Base-by-base conservation (phyloP, 768 basidiomycete genomes). In the Termitomyces sp. region DNA sequence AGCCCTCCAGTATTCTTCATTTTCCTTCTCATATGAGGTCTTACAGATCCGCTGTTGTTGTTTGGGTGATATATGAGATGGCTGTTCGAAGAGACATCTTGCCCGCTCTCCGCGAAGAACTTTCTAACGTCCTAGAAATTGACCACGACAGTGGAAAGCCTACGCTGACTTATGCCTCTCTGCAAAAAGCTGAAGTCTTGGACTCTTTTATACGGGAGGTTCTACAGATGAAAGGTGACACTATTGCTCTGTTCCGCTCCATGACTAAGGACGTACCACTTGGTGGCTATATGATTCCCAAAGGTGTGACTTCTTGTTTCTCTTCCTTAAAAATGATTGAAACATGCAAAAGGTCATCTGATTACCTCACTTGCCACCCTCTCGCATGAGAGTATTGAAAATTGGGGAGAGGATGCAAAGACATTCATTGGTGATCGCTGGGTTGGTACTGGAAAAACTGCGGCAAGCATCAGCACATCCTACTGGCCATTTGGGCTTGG, bases 151-250 rank as follows among this genome's bases (percentile, higher is more conserved):
- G 12, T 34, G 54, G 54, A 27, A 55, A 45, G 30, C 59, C 54
- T 7, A 50, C 54, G 1, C 30, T 60, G 47, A 55, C 59, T 15
- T 60, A 60, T 16, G 22, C 36, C 13, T 60, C 59, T 13, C 22
- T 60, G 20, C 37, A 54, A 4, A 60, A 52, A 3, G 59, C 59
- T 7, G 54, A 60, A 46, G 39, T 42, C 34, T n/a, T 60, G 48
- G 59, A 60, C 30, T 60, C 59, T 2, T 60, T 60, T n/a, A 34
- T 60, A 33, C 54, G 59, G 15, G 59, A 60, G 31, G 59, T 60
- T 30, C 34, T 60, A 3, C 48, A 54, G 7, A 55, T 41, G 54
- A 60, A 60, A 36, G 59, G 59, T 0, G 59, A 60, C 34, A 60
- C 59, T 7, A 44, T 60, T 16, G 54, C 54, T 30, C 24, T 60